Evolutionary conservation across 257 asterid species (phyloP), one percentile per base, ranked within the genome.

Genomic region (Forsythia suspensa): DNA sequence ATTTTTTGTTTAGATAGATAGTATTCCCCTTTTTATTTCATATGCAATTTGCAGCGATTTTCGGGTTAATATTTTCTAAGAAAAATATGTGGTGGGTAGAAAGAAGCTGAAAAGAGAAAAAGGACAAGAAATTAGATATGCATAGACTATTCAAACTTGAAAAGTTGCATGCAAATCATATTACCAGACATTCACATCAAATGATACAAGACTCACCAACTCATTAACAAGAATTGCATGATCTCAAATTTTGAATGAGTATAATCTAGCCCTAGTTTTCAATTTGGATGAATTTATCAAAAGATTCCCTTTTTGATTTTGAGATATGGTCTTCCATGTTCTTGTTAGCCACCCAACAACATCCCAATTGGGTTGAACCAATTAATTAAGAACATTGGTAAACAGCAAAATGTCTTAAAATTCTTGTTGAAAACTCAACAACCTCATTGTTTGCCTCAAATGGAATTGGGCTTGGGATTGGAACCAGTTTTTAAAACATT

Each of bases 131-230:
- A 34, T 67, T 78, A 68, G 77, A 76, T 80, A 83, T 80, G 88
- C 75, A 76, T 38, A 72, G 92, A 87, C 85, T 87, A 84, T 90
- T 90, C 92, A 88, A 87, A 88, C 72, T 21, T 77, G 77, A 6
- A 48, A 52, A 73, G 66, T 38, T 71, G 77, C 89, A 90, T 88
- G 85, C 87, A 80, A 78, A 79, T 55, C 79, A 44, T 80, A 86
- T 29, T 29, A 29, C 34, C 34, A 29, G 34, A 29, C 34, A 29
- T 29, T 29, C 34, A 29, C 34, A 29, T 29, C 34, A 29, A 29
- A 29, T 87, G 88, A 80, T 63, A 43, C 79, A 82, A 71, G 76
- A 68, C 67, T 82, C 86, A 91, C 96, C 97, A 90, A 87, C 89
- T 48, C 82, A 76, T 51, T 79, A 84, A 85, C 93, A 59, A 83